A percentile compares a stretch with the other conserved stretches of the same genome.
These are phyloP conservation scores for Butyriboletus appendiculatus DNA, from an alignment of 1,284 basidiomycete genomes.

Conservation along the genomic window DNA sequence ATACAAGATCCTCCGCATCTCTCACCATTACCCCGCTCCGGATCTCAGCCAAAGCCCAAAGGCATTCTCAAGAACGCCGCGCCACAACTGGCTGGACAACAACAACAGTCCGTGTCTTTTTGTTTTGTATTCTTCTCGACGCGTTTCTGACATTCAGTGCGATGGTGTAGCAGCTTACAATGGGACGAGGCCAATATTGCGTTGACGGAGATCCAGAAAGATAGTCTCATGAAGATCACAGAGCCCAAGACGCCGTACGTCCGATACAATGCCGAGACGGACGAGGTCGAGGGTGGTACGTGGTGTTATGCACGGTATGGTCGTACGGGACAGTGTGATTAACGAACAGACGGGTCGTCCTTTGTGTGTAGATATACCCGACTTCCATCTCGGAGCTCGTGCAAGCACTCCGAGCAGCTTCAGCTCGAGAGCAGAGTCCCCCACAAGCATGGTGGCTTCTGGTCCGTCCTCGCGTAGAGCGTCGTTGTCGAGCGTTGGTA, in stretches of 20 bases:
- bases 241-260: slow-evolving; percentile 97
- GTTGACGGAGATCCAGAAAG: slow-evolving; percentile 88
- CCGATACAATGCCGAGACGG: slow-evolving; percentile 84
- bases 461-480: slow-evolving; percentile 77
- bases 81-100: slow-evolving; percentile 40
- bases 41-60: slow-evolving; percentile 70
- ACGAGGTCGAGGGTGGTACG: slow-evolving; percentile 78
- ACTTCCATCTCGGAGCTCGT: slow-evolving; percentile 52
- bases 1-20: slow-evolving; percentile 41
- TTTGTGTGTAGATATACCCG: slow-evolving; percentile 56
- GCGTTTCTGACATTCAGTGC: neutral
- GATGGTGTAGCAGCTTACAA: slow-evolving; percentile 54
- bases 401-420: slow-evolving; percentile 34
- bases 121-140: neutral
- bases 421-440: slow-evolving; percentile 44
- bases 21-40: slow-evolving; percentile 51
- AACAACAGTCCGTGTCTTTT: slow-evolving; percentile 45
- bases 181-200: slow-evolving; percentile 95
- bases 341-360: neutral
- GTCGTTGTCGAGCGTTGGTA: slow-evolving; percentile 68
- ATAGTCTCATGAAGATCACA: slow-evolving; percentile 95
- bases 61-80: slow-evolving; percentile 83
- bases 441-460: slow-evolving; percentile 51
- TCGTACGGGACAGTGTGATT: neutral
- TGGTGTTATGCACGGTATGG: slow-evolving; percentile 11